Evolutionary conservation across 2,329 filamentous ascomycete genomes (phyloP).

Genomic region (Talaromyces sp.): DNA sequence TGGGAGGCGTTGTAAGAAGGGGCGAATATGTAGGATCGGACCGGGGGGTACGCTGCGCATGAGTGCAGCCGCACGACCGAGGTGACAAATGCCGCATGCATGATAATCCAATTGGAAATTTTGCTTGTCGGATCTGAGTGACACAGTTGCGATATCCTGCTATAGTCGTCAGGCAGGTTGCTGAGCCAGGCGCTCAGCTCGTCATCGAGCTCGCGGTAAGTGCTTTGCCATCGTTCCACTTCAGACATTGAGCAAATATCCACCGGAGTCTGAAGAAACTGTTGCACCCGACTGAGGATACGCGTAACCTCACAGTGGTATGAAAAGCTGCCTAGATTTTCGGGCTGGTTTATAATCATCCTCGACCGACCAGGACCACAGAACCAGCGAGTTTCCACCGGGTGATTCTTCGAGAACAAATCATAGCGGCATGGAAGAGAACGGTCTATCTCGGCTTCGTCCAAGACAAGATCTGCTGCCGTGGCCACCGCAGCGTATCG

Average conservation of each 20-base stretch:
- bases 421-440: slow-evolving; percentile 83
- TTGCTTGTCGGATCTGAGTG: slow-evolving; percentile 60
- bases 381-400: slow-evolving; percentile 82
- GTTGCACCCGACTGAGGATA: slow-evolving; percentile 79
- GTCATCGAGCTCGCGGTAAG: slow-evolving; percentile 78
- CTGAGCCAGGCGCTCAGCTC: slow-evolving; percentile 78
- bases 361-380: slow-evolving; percentile 44
- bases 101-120: slow-evolving; percentile 78
- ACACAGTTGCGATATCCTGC: slow-evolving; percentile 72
- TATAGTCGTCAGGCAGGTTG: slow-evolving; percentile 67
- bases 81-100: slow-evolving; percentile 86
- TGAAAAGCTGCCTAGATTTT: slow-evolving; percentile 80
- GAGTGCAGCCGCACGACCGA: slow-evolving; percentile 68
- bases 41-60: slow-evolving; percentile 86
- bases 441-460: slow-evolving; percentile 84
- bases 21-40: slow-evolving; percentile 80
- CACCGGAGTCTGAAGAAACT: slow-evolving; percentile 81
- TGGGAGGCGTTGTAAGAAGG: slow-evolving; percentile 82
- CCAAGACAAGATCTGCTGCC: slow-evolving; percentile 82
- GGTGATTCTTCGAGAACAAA: slow-evolving; percentile 74
- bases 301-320: slow-evolving; percentile 90
- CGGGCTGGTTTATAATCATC: slow-evolving; percentile 64
- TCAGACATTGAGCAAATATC: slow-evolving; percentile 79
- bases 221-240: slow-evolving; percentile 82
- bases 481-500: slow-evolving; percentile 85